Conservation (phyloP, 129 eudicot species). For the Sambucus nigra region DNA sequence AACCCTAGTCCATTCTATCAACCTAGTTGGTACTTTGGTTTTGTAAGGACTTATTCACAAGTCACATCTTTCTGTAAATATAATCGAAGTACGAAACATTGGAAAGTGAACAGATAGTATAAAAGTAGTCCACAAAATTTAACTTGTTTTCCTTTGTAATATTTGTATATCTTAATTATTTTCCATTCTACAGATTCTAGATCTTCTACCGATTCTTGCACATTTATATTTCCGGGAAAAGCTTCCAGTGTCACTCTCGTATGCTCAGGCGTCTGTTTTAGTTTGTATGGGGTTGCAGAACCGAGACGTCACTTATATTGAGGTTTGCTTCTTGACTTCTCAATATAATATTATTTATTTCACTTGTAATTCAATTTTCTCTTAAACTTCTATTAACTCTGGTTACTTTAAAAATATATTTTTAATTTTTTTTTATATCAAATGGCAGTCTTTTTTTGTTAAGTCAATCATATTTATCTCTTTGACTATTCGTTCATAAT, state of each 20-base stretch:
- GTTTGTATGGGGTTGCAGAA: conserved; percentile 85
- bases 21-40: no score
- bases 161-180: neutral
- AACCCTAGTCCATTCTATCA: no score
- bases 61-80: no score
- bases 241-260: conserved; percentile 65
- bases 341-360: neutral
- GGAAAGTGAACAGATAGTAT: neutral
- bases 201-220: conserved; percentile 50
- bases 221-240: conserved; percentile 59
- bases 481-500: no score
- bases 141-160: neutral
- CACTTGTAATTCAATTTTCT: no score
- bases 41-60: no score
- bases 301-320: conserved; percentile 55
- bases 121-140: neutral
- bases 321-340: conserved; percentile 35
- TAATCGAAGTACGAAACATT: no score
- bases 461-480: no score
- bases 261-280: conserved; percentile 76
- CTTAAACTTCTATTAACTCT: no score
- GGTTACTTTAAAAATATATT: no score
- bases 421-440: no score
- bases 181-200: conserved; percentile 45
- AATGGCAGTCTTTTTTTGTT: no score